Base-by-base conservation (phyloP, 345 rosid species). In the Excoecaria agallocha region DNA sequence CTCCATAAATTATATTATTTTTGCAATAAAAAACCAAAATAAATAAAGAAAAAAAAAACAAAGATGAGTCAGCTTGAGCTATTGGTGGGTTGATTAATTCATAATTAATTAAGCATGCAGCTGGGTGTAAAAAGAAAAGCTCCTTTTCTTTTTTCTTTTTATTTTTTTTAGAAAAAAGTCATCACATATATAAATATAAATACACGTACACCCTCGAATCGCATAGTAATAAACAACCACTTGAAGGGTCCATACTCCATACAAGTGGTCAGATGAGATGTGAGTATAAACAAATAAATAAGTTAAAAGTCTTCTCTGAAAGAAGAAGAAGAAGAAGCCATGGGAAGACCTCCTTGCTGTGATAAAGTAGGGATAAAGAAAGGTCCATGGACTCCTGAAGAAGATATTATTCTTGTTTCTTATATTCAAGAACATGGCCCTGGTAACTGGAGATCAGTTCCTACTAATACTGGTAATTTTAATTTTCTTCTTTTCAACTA, bases 371-470 rank as follows among this genome's bases (percentile, higher is more conserved):
- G 98, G 15, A 85, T 93, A 85, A 93, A 93, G 94, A 93, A 93
- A 85, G 98, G 98, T 73, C 98, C 98, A 74, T 93, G 98, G 98
- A 93, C 98, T 30, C 98, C 98, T 77, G 97, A 93, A 76, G 97
- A 93, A 78, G 98, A 93, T 80, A 90, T 93, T 85, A 89, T 93
- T 74, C 80, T 93, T 30, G 98, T 93, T 58, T 89, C 98, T 84
- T 93, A 91, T 80, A 91, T 93, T 68, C 97, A 93, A 83, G 89
- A 90, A 84, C 94, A 93, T 79, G 98, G 98, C 63, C 97, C 98
- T 8, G 98, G 98, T 39, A 93, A 90, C 70, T 93, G 98, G 98
- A 89, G 98, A 91, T 89, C 93, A 69, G 98, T 93, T 54, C 98
- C 98, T 71, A 88, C 94, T 20, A 93, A 88, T 83, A 93, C 98